A percentile compares a stretch with the other conserved stretches of the same genome.
These are phyloP conservation scores for Albifimbria verrucaria DNA, from an alignment of 2,329 filamentous ascomycete species.

Conservation along the genomic window DNA sequence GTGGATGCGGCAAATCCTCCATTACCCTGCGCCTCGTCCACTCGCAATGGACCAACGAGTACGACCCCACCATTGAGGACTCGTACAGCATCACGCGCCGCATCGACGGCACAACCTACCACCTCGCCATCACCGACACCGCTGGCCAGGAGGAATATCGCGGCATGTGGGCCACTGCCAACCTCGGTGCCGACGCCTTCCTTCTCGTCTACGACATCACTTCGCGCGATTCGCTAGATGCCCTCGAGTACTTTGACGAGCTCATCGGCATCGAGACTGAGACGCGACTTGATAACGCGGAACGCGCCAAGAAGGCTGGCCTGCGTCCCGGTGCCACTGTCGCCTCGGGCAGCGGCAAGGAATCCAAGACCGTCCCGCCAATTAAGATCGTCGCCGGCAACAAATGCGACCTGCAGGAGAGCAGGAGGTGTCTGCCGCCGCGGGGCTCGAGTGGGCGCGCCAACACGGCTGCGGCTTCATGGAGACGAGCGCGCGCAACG, in stretches of 20 bases:
- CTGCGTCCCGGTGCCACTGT: constrained; percentile 22
- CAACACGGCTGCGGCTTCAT: constrained; percentile 76
- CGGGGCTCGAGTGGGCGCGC: constrained; percentile 75
- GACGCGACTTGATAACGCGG: constrained; percentile 60
- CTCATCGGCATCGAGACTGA: constrained; percentile 82
- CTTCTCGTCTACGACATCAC: constrained; percentile 88
- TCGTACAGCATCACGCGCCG: constrained; percentile 79
- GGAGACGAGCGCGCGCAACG: constrained; percentile 80
- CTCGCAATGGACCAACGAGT: constrained; percentile 80
- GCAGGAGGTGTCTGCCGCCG: constrained; percentile 64
- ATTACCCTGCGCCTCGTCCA: constrained; percentile 81
- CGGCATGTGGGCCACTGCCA: constrained; percentile 78
- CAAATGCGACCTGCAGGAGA: constrained; percentile 77
- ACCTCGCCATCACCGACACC: constrained; percentile 76
- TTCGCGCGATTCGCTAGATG: constrained; percentile 61
- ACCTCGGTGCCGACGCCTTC: constrained; percentile 78
- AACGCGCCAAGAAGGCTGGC: constrained; percentile 45
- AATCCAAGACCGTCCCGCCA: constrained; percentile 58
- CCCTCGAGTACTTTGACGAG: constrained; percentile 75
- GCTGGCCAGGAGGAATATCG: constrained; percentile 90
- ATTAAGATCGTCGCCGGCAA: constrained; percentile 84
- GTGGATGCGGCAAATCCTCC: constrained; percentile 80
- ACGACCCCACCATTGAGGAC: constrained; percentile 79
- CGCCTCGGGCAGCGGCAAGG: constrained; percentile 24
- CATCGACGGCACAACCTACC: constrained; percentile 77